Conservation (phyloP, 2,329 filamentous ascomycete species). For the Beauveria rudraprayagi region DNA sequence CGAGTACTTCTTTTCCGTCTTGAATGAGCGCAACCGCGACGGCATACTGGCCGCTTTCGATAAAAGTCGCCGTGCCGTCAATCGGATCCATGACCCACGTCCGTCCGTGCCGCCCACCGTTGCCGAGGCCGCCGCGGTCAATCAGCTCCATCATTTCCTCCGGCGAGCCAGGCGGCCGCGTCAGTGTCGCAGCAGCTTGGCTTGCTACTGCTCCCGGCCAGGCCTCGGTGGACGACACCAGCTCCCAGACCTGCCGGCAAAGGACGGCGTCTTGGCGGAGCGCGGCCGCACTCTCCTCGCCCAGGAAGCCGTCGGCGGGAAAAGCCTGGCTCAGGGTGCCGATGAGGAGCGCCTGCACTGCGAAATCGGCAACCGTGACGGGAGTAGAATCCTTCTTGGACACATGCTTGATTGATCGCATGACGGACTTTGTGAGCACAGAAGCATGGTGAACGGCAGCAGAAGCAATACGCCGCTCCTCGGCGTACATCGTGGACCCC, state of each 20-base stretch:
- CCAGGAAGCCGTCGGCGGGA: conserved; percentile 41
- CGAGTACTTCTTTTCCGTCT: conserved; percentile 35
- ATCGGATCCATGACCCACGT: conserved; percentile 46
- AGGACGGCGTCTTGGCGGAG: conserved; percentile 36
- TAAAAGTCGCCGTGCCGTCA: conserved; percentile 43
- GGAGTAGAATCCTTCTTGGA: conserved; percentile 44
- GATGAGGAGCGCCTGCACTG: conserved; percentile 46
- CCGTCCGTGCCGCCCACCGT: conserved; percentile 23
- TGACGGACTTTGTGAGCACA: conserved; percentile 37
- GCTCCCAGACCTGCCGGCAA: conserved; percentile 42
- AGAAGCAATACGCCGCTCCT: background rate
- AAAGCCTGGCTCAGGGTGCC: conserved; percentile 39
- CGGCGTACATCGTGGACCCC: background rate
- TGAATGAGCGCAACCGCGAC: conserved; percentile 40
- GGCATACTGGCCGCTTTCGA: conserved; percentile 38
- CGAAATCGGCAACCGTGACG: conserved; percentile 49
- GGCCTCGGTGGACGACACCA: conserved; percentile 27
- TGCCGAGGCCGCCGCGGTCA: conserved; percentile 37
- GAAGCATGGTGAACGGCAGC: conserved; percentile 41
- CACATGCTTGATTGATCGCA: conserved; percentile 31
- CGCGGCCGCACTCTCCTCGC: conserved; percentile 43
- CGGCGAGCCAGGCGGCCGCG: conserved; percentile 27
- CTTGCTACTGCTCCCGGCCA: background rate
- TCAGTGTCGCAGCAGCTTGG: conserved; percentile 14
- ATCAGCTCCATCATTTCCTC: conserved; percentile 46